Evolutionary conservation across 202 grass and related monocot genomes (phyloP).

Genomic region (Brachypodium distachyon): DNA sequence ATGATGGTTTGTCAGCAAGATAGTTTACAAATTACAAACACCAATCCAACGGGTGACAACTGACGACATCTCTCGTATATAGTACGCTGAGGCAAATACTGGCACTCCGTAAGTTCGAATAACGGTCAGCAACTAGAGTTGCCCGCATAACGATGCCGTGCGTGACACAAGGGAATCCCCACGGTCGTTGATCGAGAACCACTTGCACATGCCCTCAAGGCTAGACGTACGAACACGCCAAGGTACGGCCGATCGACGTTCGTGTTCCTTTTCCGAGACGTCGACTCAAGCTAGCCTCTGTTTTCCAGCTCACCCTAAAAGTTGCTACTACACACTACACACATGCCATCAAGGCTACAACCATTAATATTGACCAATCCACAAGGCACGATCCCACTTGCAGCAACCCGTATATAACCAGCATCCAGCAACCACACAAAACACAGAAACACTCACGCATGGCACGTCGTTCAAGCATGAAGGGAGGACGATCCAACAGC

Average conservation of each 20-base stretch:
- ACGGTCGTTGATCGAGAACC: neutral
- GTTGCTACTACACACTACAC: neutral
- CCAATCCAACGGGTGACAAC: too few species aligned
- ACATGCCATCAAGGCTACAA: conserved; percentile 16
- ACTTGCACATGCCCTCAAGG: neutral
- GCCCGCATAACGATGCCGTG: conserved; percentile 16
- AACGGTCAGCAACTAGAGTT: neutral
- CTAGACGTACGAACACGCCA: neutral
- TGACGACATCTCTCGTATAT: too few species aligned
- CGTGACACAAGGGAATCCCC: conserved; percentile 8
- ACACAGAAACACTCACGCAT: neutral
- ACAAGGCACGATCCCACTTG: neutral
- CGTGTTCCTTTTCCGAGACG: neutral
- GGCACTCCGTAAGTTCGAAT: neutral
- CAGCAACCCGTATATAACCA: conserved; percentile 1
- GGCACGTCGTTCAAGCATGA: conserved; percentile 10
- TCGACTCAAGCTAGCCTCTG: neutral
- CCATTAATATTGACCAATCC: conserved; percentile 17
- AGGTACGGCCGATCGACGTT: neutral
- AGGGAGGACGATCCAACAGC: neutral
- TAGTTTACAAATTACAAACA: too few species aligned
- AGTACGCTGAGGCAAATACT: neutral
- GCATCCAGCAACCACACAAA: conserved; percentile 8
- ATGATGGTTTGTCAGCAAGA: neutral
- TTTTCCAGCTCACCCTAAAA: conserved; percentile 35